Percentiles rank a stretch among this genome's conserved stretches.
These are phyloP conservation scores for Saccharomyces eubayanus DNA, from an alignment of 805 yeast species.

Conservation along the genomic window DNA sequence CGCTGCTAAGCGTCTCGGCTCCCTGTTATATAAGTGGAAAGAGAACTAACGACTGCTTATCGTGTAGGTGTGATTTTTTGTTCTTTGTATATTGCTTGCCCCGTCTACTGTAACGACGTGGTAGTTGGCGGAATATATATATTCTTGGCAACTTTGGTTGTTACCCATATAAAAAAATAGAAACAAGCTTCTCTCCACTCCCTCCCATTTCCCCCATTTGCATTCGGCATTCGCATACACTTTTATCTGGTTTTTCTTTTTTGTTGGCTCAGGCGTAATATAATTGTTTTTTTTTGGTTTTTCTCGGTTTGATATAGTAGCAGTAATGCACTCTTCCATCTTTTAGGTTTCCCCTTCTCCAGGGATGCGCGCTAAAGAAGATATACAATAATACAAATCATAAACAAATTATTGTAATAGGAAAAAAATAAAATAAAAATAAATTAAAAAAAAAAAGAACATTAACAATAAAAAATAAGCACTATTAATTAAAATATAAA, in stretches of 20 bases:
- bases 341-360: neutral
- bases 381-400: neutral
- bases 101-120: neutral
- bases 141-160: neutral
- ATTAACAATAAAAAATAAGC: neutral
- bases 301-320: neutral
- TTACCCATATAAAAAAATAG: neutral
- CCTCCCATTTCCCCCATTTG: neutral
- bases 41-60: neutral
- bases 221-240: neutral
- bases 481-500: neutral
- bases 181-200: neutral
- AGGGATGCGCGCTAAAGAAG: neutral
- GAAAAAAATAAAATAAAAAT: no score
- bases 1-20: neutral
- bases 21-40: neutral
- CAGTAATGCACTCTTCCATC: neutral
- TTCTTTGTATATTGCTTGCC: neutral
- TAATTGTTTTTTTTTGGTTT: neutral
- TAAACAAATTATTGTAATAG: neutral
- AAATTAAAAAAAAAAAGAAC: neutral
- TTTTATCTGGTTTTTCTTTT: neutral
- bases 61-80: neutral
- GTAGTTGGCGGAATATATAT: neutral
- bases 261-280: no score